Percentiles rank a stretch among this genome's conserved stretches.
phyloP scores from a whole-genome alignment of 2,329 filamentous ascomycete species.

The Fusarium sp. region DNA sequence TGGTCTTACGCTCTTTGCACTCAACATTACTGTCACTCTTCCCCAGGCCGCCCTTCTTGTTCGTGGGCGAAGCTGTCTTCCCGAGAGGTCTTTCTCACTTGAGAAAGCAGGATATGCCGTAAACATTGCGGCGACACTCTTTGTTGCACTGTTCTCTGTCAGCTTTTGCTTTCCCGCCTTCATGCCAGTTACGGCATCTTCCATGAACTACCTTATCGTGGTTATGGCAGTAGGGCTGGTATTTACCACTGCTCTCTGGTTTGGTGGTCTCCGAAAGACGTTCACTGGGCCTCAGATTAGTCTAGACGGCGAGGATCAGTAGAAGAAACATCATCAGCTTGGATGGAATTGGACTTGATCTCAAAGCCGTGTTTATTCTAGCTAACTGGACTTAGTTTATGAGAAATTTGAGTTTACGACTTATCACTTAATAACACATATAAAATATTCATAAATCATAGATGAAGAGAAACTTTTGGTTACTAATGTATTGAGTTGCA shows the following conservation, averaged over 20 bases:
- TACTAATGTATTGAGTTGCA: not conserved
- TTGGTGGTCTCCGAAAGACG: constrained; percentile 26
- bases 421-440: no score
- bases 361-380: accelerated
- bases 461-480: accelerated
- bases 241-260: constrained; percentile 31
- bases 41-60: constrained; percentile 38
- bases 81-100: constrained; percentile 38
- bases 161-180: constrained; percentile 38
- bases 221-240: constrained; percentile 37
- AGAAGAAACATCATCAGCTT: not conserved
- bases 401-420: not conserved
- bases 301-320: constrained; percentile 6
- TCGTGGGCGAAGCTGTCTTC: constrained; percentile 35
- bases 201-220: constrained; percentile 42
- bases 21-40: constrained; percentile 40
- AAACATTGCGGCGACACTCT: constrained; percentile 33
- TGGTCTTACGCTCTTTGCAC: constrained; percentile 36
- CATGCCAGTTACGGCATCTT: constrained; percentile 26
- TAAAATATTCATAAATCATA: no score
- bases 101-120: constrained; percentile 37
- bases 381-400: not conserved
- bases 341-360: not conserved
- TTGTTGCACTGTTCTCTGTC: constrained; percentile 37
- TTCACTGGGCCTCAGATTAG: constrained; percentile 34